phyloP scores from a whole-genome alignment of 2,329 filamentous ascomycete genomes.

The Xylaria digitata region DNA sequence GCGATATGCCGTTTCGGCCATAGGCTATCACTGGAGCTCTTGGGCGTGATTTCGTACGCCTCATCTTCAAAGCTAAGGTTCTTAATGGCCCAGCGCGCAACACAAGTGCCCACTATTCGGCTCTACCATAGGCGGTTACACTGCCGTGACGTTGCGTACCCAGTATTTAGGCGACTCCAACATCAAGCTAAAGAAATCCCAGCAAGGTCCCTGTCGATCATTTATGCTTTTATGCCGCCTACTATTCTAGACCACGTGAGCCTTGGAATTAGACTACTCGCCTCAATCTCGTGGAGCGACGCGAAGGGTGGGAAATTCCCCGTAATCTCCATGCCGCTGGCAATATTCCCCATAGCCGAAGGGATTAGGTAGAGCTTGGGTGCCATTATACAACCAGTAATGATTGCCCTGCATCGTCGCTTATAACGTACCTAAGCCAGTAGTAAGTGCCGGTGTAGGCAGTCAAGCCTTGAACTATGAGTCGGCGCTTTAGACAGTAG shows the following conservation, averaged over 20 bases:
- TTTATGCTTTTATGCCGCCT: slow-evolving; percentile 51
- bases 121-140: slow-evolving; percentile 34
- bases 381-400: background rate
- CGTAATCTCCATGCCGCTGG: no score
- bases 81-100: slow-evolving; percentile 45
- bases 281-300: slow-evolving; percentile 46
- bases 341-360: no score
- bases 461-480: no score
- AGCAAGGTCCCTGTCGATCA: slow-evolving; percentile 47
- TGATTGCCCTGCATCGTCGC: background rate
- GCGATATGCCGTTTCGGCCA: background rate
- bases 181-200: no score
- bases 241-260: slow-evolving; percentile 53
- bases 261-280: slow-evolving; percentile 50
- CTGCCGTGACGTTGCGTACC: slow-evolving; percentile 48
- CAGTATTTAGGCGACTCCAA: slow-evolving; percentile 48
- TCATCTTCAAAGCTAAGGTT: slow-evolving; percentile 42
- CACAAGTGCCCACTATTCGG: slow-evolving; percentile 40
- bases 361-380: background rate
- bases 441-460: no score
- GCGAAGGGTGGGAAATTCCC: slow-evolving; percentile 27
- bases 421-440: background rate
- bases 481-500: no score
- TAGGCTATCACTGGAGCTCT: background rate
- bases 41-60: background rate